Evolutionary conservation across 2,329 filamentous ascomycete genomes (phyloP).

Genomic region (Penicillium sumatraense): DNA sequence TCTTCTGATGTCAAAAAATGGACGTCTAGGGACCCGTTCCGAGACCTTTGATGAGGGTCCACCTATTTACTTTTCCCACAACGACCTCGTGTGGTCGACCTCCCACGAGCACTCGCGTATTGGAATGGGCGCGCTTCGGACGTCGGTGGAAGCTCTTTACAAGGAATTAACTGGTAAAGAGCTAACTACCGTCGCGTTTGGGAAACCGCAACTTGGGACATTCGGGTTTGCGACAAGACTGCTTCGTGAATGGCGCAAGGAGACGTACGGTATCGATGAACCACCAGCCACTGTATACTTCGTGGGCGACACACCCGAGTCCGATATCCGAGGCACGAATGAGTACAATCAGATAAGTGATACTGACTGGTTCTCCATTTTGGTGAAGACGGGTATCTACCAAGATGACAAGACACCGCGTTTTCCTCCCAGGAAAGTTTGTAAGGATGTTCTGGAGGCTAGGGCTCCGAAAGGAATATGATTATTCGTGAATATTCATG

Average conservation of each 20-base stretch:
- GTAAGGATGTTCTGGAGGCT: slow-evolving; percentile 80
- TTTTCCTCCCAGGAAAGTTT: slow-evolving; percentile 75
- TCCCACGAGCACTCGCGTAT: slow-evolving; percentile 88
- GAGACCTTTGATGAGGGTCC: slow-evolving; percentile 82
- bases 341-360: slow-evolving; percentile 76
- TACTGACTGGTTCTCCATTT: slow-evolving; percentile 86
- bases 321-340: slow-evolving; percentile 88
- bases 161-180: slow-evolving; percentile 81
- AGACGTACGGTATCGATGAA: slow-evolving; percentile 76
- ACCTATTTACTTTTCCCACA: slow-evolving; percentile 88
- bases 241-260: slow-evolving; percentile 83
- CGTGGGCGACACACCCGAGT: slow-evolving; percentile 91
- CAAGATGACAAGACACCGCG: slow-evolving; percentile 81
- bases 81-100: slow-evolving; percentile 91
- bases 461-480: too few species aligned
- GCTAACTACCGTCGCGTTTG: slow-evolving; percentile 82
- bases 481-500: too few species aligned
- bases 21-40: slow-evolving; percentile 77
- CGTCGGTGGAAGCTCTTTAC: slow-evolving; percentile 86
- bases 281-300: slow-evolving; percentile 91
- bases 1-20: slow-evolving; percentile 84
- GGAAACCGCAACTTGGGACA: slow-evolving; percentile 90
- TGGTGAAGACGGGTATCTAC: slow-evolving; percentile 89
- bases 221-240: slow-evolving; percentile 90
- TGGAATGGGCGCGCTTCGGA: slow-evolving; percentile 88